These are phyloP conservation scores for Diplodia mutila DNA, from an alignment of 2,329 filamentous ascomycete species.

Conservation along the genomic window DNA sequence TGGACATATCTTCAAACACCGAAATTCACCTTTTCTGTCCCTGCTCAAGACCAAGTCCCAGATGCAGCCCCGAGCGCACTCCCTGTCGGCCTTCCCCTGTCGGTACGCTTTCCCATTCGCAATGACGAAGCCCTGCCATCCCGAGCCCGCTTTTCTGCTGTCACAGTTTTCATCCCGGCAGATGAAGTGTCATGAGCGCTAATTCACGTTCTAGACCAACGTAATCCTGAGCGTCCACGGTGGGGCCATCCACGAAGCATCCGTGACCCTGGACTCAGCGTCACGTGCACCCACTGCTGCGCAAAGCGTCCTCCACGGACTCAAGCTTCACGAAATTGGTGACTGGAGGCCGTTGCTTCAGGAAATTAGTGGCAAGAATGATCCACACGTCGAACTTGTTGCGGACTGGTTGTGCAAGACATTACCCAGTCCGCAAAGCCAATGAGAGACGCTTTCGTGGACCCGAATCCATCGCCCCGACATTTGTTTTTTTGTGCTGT, in stretches of 20 bases:
- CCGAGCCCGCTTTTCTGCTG: slow-evolving; percentile 4
- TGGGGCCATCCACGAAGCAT: slow-evolving; percentile 9
- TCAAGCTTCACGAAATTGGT: slow-evolving; percentile 55
- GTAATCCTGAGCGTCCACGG: slow-evolving; percentile 4
- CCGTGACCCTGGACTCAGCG: background rate
- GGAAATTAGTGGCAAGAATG: background rate
- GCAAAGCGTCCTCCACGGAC: slow-evolving; percentile 34
- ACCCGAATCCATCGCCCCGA: background rate
- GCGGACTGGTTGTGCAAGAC: slow-evolving; percentile 32
- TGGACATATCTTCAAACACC: slow-evolving; percentile 90
- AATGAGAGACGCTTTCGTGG: slow-evolving; percentile 10
- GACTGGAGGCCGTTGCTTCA: slow-evolving; percentile 39
- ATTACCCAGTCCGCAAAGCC: slow-evolving; percentile 27
- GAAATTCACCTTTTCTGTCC: slow-evolving; percentile 66
- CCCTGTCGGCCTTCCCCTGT: slow-evolving; percentile 53
- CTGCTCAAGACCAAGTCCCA: background rate
- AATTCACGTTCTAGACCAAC: background rate
- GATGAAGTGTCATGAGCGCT: slow-evolving; percentile 6
- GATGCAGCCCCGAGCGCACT: slow-evolving; percentile 42
- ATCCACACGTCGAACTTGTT: background rate
- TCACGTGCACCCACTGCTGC: background rate
- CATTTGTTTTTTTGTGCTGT: background rate
- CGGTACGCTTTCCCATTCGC: slow-evolving; percentile 43
- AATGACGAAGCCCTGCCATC: background rate
- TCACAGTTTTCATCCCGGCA: background rate